Percentiles rank a stretch among this genome's conserved stretches.
phyloP scores from a whole-genome alignment of 1,139 yeast genomes.

The Casaregolazyma lundiana region DNA sequence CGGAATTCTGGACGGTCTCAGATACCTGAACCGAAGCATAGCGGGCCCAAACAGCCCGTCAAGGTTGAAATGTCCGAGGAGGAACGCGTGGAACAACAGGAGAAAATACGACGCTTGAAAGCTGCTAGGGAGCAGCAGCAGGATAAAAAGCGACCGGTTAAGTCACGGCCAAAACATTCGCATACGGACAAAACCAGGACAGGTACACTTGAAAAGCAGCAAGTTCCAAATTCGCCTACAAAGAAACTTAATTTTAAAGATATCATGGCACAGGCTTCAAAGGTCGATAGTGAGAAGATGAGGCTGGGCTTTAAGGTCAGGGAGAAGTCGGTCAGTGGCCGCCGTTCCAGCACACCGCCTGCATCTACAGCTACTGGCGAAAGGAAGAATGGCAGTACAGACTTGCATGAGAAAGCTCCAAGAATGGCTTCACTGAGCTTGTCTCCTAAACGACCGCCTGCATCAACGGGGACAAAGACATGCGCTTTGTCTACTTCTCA shows the following conservation, averaged over 20 bases:
- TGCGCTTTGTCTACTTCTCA: not conserved
- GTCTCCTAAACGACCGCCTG: no score
- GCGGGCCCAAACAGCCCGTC: not conserved
- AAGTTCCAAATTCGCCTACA: conserved; percentile 6
- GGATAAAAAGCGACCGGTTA: conserved; percentile 9
- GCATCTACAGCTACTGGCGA: not conserved
- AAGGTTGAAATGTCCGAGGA: conserved; percentile 14
- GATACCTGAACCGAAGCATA: not conserved
- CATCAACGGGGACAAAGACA: no score
- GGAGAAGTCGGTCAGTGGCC: not conserved
- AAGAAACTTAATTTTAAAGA: conserved; percentile 34
- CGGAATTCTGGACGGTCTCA: no score
- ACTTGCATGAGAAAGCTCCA: no score
- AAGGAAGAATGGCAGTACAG: no score
- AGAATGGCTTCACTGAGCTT: not conserved
- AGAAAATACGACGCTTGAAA: conserved; percentile 28
- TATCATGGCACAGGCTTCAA: conserved; percentile 36
- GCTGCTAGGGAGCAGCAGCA: conserved; percentile 23
- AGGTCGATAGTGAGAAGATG: conserved; percentile 33
- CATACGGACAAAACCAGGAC: conserved; percentile 7
- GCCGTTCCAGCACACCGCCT: not conserved
- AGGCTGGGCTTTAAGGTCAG: conserved; percentile 33
- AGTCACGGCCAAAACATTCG: conserved; percentile 13
- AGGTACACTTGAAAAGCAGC: conserved; percentile 4
- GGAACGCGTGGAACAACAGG: conserved; percentile 26